Percentiles rank a stretch among this genome's conserved stretches.
Conservation (phyloP, 305 asterid genomes). For the Fraxinus ornus region DNA sequence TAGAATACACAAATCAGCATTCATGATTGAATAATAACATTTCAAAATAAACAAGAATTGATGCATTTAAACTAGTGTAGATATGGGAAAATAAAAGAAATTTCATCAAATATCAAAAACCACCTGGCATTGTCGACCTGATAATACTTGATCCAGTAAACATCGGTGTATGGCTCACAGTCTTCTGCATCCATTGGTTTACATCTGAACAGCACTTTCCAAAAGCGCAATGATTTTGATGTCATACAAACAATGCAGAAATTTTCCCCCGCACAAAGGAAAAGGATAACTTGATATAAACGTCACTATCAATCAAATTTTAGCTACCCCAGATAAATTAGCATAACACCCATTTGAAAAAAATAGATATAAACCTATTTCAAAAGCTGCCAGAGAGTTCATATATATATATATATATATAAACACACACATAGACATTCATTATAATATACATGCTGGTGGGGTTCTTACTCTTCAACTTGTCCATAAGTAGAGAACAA, state of each 20-base stretch:
- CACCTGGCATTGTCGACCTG: constrained; percentile 78
- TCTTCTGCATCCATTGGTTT: constrained; percentile 95
- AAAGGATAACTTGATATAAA: neutral
- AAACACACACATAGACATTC: neutral
- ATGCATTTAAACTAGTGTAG: neutral
- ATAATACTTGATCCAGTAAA: constrained; percentile 81
- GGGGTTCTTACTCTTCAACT: constrained; percentile 60
- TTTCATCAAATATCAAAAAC: constrained; percentile 10
- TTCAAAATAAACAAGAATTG: neutral
- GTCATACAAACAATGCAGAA: neutral
- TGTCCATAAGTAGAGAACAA: constrained; percentile 63
- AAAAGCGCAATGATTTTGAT: neutral
- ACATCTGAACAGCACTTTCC: constrained; percentile 45
- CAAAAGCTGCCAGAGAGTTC: neutral
- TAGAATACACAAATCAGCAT: constrained; percentile 10
- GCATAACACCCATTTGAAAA: neutral
- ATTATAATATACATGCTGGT: neutral
- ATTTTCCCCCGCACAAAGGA: constrained; percentile 13
- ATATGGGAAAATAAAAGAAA: neutral
- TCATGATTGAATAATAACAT: neutral
- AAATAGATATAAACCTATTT: neutral
- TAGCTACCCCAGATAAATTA: neutral
- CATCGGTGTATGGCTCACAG: constrained; percentile 76
- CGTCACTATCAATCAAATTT: neutral
- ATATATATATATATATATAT: neutral